Evolutionary conservation across 2,329 filamentous ascomycete genomes (phyloP), one percentile per base, ranked within the genome.

Genomic region (Cladorrhinum sp.): DNA sequence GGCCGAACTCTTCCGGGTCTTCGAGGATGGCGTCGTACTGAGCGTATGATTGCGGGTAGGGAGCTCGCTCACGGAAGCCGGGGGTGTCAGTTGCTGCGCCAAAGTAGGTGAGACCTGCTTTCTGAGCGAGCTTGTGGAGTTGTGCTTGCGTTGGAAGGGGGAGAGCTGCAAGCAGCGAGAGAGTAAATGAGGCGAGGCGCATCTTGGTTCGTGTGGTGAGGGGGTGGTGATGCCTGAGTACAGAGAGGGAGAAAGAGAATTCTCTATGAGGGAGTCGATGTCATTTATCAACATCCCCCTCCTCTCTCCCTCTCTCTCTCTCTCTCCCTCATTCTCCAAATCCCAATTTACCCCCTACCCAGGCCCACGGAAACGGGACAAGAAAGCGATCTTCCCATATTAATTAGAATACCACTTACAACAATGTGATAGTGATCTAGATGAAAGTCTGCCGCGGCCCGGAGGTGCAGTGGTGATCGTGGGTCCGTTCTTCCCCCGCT

Each of bases 11-110:
- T 33, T 76, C 73, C 12, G 69, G 76, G 69, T 85, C 76, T 60
- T 76, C 78, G 48, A 87, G 73, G 64, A 86, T 82, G 7, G 74
- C 71, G 42, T 82, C 74, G 69, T 88, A 88, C 57, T 79, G 71
- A 2, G 74, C 70, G 69, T 88, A 84, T 9, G 76, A 73, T 21
- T 80, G 72, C 64, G 83, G 78, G 7, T 71, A 70, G 18, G 85
- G 83, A 2, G 69, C 72, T 24, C 75, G 73, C 67, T 77, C 75
- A 28, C 75, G 73, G 64, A 73, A 69, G 6, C 71, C 72, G 2
- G 73, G 73, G 5, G 72, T 70, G 71, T 89, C 86, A 28, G 85
- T 86, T 2, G 86, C 86, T 1, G 85, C 81, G 59, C 86, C 86
- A 58, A 87, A 87, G 74, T 86, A 88, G 63, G 77, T 69, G 58